These are phyloP conservation scores for Psilocybe sp. DNA, from an alignment of 768 basidiomycete species.

Conservation along the genomic window DNA sequence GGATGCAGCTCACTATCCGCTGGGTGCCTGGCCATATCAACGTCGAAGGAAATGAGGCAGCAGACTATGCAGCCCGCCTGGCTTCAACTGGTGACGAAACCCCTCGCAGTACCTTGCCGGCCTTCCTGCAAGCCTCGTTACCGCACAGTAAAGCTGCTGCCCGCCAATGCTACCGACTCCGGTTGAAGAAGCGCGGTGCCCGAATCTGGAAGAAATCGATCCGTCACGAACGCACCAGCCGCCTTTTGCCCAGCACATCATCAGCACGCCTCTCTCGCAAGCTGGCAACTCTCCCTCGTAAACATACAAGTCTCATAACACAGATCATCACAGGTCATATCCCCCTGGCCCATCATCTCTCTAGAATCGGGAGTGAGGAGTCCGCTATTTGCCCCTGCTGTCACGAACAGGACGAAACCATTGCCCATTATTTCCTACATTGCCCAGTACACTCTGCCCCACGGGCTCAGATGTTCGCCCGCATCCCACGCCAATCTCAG, in stretches of 20 bases:
- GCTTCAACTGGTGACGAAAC: not conserved
- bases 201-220: not conserved
- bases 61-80: not conserved
- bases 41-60: conserved; percentile 1
- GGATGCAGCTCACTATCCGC: not conserved
- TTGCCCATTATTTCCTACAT: not conserved
- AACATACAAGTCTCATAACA: not conserved
- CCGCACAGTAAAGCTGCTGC: not conserved
- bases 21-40: conserved; percentile 1
- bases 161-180: not conserved
- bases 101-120: not conserved
- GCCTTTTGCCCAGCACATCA: not conserved
- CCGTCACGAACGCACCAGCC: not conserved
- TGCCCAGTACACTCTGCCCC: not conserved
- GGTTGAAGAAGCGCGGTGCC: not conserved
- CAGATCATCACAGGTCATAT: conserved; percentile 2
- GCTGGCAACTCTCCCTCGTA: not conserved
- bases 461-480: not conserved
- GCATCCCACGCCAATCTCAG: not conserved
- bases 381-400: not conserved
- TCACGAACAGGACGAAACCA: not conserved
- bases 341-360: not conserved
- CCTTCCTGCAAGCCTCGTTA: not conserved
- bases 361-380: not conserved
- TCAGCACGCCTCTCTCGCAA: too few species aligned